Evolutionary conservation across 139 green algal genomes (phyloP), one percentile per base, ranked within the genome.

Genomic region (Tetradesmus lagerheimii): DNA sequence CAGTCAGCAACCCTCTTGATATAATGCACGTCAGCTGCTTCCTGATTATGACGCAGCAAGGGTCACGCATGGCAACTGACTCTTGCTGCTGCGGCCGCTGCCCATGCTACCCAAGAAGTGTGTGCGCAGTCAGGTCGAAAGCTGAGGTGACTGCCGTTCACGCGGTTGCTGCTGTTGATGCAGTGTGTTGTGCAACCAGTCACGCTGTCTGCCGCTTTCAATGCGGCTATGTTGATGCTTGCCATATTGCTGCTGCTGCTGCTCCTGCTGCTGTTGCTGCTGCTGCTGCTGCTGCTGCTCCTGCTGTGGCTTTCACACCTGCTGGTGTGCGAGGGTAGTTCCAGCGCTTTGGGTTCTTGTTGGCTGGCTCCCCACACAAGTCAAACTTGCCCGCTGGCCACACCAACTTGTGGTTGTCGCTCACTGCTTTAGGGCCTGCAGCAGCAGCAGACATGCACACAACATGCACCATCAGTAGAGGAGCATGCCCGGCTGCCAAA

Each of bases 351-450:
- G 16, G 35, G 2, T 78, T 39, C 57, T 39, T 78, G 57, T 53
- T 50, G 34, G 8, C 20, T 41, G 82, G 57, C 5, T 87, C 82
- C 3, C 82, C 82, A 27, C 53, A 87, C 38, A 86, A 23, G 47
- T 86, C 81, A 74, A 74, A 86, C 23, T 76, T 76, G 18, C 81
- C 81, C 47, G 47, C 11, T 23, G 81, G 81, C 81, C 81, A 86
- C 9, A 35, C 47, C 31, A 86, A 47, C n/a, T 86, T 86, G 18
- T 39, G 31, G 20, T 66, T 66, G 20, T 86, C 47, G 41, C 81
- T 86, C 47, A 86, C 81, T 14, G 50, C 31, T 50, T 77, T 86
- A 12, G 50, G 47, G 29, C 81, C 81, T 86, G 47, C 45, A 67
- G 41, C 0, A 47, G 64, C n/a, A 8, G 39, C 31, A 86, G 27